Conservation (phyloP, 495 filamentous ascomycete genomes). For the Xylaria acuta region DNA sequence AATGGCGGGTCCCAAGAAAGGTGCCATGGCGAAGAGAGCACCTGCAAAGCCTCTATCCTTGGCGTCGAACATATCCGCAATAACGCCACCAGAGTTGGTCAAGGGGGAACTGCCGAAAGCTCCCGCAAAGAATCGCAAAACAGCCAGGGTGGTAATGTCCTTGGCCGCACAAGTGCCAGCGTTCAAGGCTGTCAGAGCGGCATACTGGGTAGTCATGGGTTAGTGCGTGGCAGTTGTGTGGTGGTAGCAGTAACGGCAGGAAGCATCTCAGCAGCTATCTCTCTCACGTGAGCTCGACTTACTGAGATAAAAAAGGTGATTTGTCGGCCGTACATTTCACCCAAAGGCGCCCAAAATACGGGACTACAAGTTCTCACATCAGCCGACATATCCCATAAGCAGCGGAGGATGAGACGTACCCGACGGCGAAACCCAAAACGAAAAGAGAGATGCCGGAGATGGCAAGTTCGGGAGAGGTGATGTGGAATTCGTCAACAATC, state of each 20-base stretch:
- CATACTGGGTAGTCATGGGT: slow-evolving; percentile 33
- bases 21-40: slow-evolving; percentile 68
- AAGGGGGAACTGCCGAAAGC: slow-evolving; percentile 77
- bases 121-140: slow-evolving; percentile 80
- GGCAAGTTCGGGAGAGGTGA: slow-evolving; percentile 61
- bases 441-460: slow-evolving; percentile 75
- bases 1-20: slow-evolving; percentile 70
- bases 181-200: slow-evolving; percentile 71
- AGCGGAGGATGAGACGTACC: slow-evolving; percentile 29
- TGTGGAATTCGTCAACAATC: slow-evolving; percentile 64
- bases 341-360: slow-evolving; percentile 41
- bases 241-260: slow-evolving; percentile 66
- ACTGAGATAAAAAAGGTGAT: slow-evolving; percentile 61
- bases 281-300: slow-evolving; percentile 35
- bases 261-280: neutral
- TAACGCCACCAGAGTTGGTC: slow-evolving; percentile 76
- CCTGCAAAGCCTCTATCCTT: slow-evolving; percentile 68
- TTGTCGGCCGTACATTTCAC: slow-evolving; percentile 77
- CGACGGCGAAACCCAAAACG: slow-evolving; percentile 75
- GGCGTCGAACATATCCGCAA: slow-evolving; percentile 75
- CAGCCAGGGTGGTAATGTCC: slow-evolving; percentile 69
- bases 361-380: slow-evolving; percentile 24
- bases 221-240: slow-evolving; percentile 60
- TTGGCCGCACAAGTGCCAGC: slow-evolving; percentile 66
- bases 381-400: neutral